Evolutionary conservation across 2,329 filamentous ascomycete genomes (phyloP), one percentile per base, ranked within the genome.

Genomic region (Colletotrichum sp.): DNA sequence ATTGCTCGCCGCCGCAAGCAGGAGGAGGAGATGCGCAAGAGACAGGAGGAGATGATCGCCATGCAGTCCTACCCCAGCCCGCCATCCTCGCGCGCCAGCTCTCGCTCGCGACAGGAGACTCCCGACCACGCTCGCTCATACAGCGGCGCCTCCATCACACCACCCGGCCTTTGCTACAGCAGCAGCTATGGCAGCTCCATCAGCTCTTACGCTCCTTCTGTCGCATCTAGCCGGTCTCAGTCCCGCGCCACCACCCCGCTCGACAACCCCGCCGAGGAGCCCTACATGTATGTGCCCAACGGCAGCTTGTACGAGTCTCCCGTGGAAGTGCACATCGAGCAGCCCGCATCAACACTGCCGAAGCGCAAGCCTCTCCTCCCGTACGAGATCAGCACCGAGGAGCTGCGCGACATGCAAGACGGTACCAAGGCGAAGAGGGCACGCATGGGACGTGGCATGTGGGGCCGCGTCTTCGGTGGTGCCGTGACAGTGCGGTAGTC

Each of bases 311-410:
- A 89, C 80, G 88, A 89, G 76, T 89, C 89, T 57, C 89, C 89
- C 1, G 84, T 89, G 36, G 85, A 89, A 80, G 83, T 89, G 64
- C 82, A 88, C 62, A 79, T 87, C 70, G 84, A 84, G 78, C 80
- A 81, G 72, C 82, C 86, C 73, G 83, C 84, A 66, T 82, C 84
- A 77, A 87, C 86, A 80, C 26, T 80, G 80, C 78, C 78, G 30
- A 75, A 77, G 75, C 77, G 75, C 62, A 80, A 76, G 78, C 80
- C 76, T 52, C 81, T 77, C 60, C 87, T 91, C 6, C 89, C 90
- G 8, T 92, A 91, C 82, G 90, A 92, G 83, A 90, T 91, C 79
- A 87, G 87, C 76, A 80, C 84, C 39, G 89, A 91, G 30, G 88
- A 91, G 75, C 86, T 91, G 75, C 86, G 87, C 76, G 86, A 88